phyloP scores from a whole-genome alignment of 2,329 filamentous ascomycete genomes.

The Rhynchosporium agropyri region DNA sequence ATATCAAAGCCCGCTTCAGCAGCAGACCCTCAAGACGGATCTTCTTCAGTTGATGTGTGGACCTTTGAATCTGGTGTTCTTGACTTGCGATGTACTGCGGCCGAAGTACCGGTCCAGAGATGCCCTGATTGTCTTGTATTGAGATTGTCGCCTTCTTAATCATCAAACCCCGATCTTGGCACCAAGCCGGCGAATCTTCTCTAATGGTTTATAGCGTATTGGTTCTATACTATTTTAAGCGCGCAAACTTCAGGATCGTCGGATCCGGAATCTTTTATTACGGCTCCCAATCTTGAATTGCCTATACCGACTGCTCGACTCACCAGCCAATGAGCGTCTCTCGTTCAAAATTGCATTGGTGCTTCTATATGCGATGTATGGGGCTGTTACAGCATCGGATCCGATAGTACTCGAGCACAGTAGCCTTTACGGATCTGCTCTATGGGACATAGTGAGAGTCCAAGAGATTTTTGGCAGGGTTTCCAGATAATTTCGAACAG shows the following conservation, averaged over 20 bases:
- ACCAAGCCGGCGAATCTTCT: not conserved
- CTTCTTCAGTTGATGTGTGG: not conserved
- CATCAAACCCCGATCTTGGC: conserved; percentile 10
- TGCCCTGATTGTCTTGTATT: not conserved
- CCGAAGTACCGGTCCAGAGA: not conserved
- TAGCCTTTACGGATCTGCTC: too few relatives aligned
- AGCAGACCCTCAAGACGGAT: conserved; percentile 2
- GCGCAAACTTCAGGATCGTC: conserved; percentile 3
- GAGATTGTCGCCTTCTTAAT: not conserved
- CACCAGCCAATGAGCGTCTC: not conserved
- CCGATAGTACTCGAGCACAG: too few relatives aligned
- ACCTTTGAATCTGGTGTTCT: not conserved
- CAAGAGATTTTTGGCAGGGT: too few relatives aligned
- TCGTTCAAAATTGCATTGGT: not conserved
- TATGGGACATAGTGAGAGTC: too few relatives aligned
- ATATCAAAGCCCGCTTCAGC: not conserved
- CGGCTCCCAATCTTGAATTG: not conserved
- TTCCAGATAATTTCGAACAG: too few relatives aligned
- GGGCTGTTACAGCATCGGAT: conserved; percentile 1
- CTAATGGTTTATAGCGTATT: not conserved
- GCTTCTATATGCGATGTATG: not conserved
- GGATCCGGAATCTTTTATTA: not conserved
- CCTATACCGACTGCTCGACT: conserved; percentile 5
- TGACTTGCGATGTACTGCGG: not conserved
- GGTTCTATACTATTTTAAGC: conserved; percentile 9